Evolutionary conservation across 495 filamentous ascomycete genomes (phyloP), one percentile per base, ranked within the genome.

Genomic region (Annulohypoxylon bovei): DNA sequence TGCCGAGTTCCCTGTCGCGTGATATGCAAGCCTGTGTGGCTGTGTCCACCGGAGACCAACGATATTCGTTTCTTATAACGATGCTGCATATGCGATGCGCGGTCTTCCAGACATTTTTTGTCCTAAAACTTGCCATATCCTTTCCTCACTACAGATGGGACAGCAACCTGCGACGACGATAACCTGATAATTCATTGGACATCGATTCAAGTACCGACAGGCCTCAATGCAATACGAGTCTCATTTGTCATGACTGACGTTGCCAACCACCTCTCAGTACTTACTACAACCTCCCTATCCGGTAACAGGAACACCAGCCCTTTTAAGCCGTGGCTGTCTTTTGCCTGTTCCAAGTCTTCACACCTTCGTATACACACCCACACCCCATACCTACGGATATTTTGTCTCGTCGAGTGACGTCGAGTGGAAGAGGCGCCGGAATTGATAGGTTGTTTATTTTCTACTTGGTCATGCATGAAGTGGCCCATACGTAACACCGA

Each of bases 71-170:
- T 22, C 18, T 60, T 42, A 66, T 40, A 62, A 60, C 52, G 20
- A 56, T 32, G 20, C 60, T 72, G 65, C 70, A 72, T 72, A 72
- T 72, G 70, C 70, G 54, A 72, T 72, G 70, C 70, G 62, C 61
- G 59, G 55, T 50, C 55, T 40, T 68, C 70, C 25, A 67, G 55
- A 72, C 65, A 62, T 68, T 68, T 62, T 64, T 49, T 23, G 60
- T 56, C 54, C 46, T 72, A 53, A 47, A 59, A 23, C 50, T 39
- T 42, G 63, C 37, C 69, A 65, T 68, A 67, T 72, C 65, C 46
- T 72, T 72, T 72, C 35, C 70, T 68, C 60, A 22, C 44, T 68
- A 50, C 42, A 65, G 65, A 62, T 6, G 49, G 49, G 56, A 68
- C 18, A 54, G 42, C 54, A 42, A 61, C 40, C 40, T 33, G 16